Evolutionary conservation across 164 flowering plant species (phyloP), one percentile per base, ranked within the genome.

Genomic region (Magnolia changhungtana): DNA sequence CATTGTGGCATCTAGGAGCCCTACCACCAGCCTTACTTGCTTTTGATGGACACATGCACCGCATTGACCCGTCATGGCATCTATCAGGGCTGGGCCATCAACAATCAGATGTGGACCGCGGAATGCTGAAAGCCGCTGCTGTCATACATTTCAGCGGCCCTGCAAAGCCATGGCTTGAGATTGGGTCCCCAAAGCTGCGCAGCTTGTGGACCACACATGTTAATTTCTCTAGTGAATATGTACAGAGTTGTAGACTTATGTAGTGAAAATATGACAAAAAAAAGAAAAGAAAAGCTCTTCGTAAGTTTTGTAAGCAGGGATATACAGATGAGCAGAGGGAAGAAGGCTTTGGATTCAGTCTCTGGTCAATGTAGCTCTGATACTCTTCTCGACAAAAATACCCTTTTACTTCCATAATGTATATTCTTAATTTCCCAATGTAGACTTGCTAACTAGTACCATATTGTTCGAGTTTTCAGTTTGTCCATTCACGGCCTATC

Each of bases 111-210:
- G 24, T 76, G 29, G 61, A 52, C 19, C 67, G 2, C 65, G 77
- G 82, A 8, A 72, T 58, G 55, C 27, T 90, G 75, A 84, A 86
- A 75, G 72, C 78, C 63, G 90, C 94, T 21, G 85, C 89, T 19
- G 91, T 90, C 29, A 14, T 90, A 75, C 94, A 90, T 81, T 90
- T 87, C 80, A 88, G 86, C 78, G 92, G 92, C 75, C 89, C 88
- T 18, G 92, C 91, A 73, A 90, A 90, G 82, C 94, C 94, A 2
- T 90, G 94, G 92, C 88, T 90, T 0, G 88, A 87, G 69, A 88
- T 89, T 50, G 89, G 88, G 10, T 79, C 74, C 7, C 84, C 88
- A 0, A 83, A 89, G 86, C 82, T 86, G 61, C 80, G 81, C 70
- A 66, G 74, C 70, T 71, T 89, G 52, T 90, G 94, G 94, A 74